Base-by-base conservation (phyloP, 225 moss, liverwort and hornwort species). In the Lunularia cruciata region DNA sequence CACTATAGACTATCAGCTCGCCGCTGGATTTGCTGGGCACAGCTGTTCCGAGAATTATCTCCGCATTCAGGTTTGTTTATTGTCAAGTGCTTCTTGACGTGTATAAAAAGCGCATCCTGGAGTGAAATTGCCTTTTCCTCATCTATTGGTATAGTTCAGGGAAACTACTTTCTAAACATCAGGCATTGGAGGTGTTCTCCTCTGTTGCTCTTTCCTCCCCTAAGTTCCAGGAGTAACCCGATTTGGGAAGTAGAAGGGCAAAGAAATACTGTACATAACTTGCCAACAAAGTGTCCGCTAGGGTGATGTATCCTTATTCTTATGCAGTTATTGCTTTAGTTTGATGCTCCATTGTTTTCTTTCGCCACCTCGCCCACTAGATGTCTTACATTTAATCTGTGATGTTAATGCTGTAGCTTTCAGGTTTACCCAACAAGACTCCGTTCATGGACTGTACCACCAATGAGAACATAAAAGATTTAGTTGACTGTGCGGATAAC, bases 1-100 rank as follows among this genome's bases (percentile, higher is more conserved):
- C 72, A 95, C 95, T 3, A 81, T 95, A 43, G 95, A 95, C 77
- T 95, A 95, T 64, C 95, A 95, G 81, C 78, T 95, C 39, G 92
- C 92, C 57, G 84, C 95, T 48, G 88, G 90, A 3, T 95, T 90
- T 82, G 95, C 95, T 12, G 95, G 95, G 43, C 88, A 95, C 32
- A 87, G 89, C 20, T 95, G 95, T 57, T 76, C 87, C 39, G 92
- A 92, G 65, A 92, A 95, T 34, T 95, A 92, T 72, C 83, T 95
- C 42, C 79, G 95, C 27, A 95, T 95, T 72, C 95, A 95, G 95
- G 95, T 95, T 72, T 57, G 61, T 52, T 20, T 39, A n/a, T 39
- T 18, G 8, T 25, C 3, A 15, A 11, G 11, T 5, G 38, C 37
- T 32, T 18, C 57, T 12, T 10, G 14, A 57, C 18, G 23, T 54